Evolutionary conservation across 495 filamentous ascomycete species (phyloP).

Genomic region (Peziza echinospora): DNA sequence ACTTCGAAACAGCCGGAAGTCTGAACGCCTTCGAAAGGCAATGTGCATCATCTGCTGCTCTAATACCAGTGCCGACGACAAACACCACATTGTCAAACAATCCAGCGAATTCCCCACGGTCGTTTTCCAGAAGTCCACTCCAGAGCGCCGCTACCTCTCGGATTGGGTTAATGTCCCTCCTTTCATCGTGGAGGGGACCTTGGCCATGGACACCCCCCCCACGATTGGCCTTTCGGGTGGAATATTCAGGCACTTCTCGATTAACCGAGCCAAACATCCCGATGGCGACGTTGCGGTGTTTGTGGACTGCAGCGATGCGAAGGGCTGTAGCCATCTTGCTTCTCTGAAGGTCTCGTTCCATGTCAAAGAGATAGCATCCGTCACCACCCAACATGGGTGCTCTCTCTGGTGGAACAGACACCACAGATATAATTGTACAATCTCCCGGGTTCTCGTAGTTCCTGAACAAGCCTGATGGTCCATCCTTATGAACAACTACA

Average conservation of each 20-base stretch:
- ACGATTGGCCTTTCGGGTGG: not conserved
- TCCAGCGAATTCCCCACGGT: constrained; percentile 33
- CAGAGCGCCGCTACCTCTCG: constrained; percentile 46
- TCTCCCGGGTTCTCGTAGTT: constrained; percentile 19
- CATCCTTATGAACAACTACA: constrained; percentile 35
- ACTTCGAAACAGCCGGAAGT: not conserved
- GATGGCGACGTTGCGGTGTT: constrained; percentile 37
- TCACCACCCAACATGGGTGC: constrained; percentile 46
- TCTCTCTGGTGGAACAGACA: constrained; percentile 46
- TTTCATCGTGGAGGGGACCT: not conserved
- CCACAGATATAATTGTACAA: constrained; percentile 30
- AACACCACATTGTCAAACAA: constrained; percentile 48
- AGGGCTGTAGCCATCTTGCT: constrained; percentile 50
- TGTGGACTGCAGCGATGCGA: constrained; percentile 39
- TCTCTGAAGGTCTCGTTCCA: constrained; percentile 44
- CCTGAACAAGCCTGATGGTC: constrained; percentile 29
- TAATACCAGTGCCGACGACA: constrained; percentile 30
- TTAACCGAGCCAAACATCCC: constrained; percentile 47
- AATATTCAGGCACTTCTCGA: constrained; percentile 22
- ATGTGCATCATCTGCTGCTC: not conserved
- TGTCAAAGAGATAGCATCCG: constrained; percentile 44
- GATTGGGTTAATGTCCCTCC: constrained; percentile 39
- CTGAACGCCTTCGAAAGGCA: not conserved
- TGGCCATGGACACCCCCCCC: constrained; percentile 2
- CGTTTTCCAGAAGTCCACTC: constrained; percentile 38